A percentile compares a stretch with the other conserved stretches of the same genome.
These are phyloP conservation scores for Neurospora hispaniola DNA, from an alignment of 495 filamentous ascomycete genomes.

Conservation along the genomic window DNA sequence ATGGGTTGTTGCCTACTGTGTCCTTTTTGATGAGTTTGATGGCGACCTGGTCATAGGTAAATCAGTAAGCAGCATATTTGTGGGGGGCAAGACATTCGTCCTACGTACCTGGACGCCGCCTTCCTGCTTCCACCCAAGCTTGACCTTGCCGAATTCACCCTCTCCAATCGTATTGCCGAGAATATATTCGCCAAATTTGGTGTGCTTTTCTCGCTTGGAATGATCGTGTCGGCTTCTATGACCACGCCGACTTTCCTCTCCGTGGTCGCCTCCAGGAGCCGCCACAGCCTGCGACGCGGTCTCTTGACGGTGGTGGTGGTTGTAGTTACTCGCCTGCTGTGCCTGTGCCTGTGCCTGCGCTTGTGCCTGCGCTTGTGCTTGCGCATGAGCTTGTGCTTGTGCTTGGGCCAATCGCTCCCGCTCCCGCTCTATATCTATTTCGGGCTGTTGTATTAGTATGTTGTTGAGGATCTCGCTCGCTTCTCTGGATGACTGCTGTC, in stretches of 20 bases:
- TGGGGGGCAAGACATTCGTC: neutral
- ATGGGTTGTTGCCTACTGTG: slow-evolving; percentile 73
- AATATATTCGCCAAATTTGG: slow-evolving; percentile 87
- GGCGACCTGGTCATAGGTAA: slow-evolving; percentile 53
- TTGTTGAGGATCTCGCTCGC: slow-evolving; percentile 66
- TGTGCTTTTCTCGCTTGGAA: slow-evolving; percentile 57
- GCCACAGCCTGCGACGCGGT: slow-evolving; percentile 45
- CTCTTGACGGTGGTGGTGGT: slow-evolving; percentile 18
- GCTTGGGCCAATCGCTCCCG: slow-evolving; percentile 58
- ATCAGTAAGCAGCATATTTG: neutral
- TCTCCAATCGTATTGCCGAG: slow-evolving; percentile 95
- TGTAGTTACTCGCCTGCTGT: neutral
- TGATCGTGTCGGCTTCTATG: slow-evolving; percentile 73
- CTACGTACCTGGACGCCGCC: slow-evolving; percentile 64
- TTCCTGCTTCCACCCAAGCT: slow-evolving; percentile 97
- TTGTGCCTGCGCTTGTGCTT: neutral
- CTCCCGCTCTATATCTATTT: slow-evolving; percentile 68
- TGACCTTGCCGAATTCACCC: slow-evolving; percentile 98
- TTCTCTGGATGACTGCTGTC: slow-evolving; percentile 46
- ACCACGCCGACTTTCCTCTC: slow-evolving; percentile 50
- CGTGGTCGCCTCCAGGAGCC: slow-evolving; percentile 39
- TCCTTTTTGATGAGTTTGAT: slow-evolving; percentile 97
- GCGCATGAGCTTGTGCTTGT: slow-evolving; percentile 27
- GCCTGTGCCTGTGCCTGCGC: neutral
- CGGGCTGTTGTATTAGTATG: slow-evolving; percentile 67